These are phyloP conservation scores for Coniochaeta hoffmannii DNA, from an alignment of 2,329 filamentous ascomycete species.

Conservation along the genomic window DNA sequence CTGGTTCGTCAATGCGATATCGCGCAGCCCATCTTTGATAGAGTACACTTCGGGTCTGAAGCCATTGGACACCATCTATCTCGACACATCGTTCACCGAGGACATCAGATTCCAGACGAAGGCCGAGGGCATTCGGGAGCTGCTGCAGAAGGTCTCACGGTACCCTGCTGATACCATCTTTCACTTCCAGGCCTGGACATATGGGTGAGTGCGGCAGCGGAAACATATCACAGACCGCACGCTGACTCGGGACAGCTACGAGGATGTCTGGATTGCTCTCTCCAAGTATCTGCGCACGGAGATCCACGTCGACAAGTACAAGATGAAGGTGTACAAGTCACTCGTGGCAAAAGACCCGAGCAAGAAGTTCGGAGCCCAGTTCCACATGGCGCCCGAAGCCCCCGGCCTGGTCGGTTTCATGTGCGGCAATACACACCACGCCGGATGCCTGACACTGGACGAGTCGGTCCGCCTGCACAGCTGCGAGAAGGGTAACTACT, in stretches of 20 bases:
- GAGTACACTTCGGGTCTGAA: slow-evolving; percentile 64
- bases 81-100: slow-evolving; percentile 72
- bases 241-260: slow-evolving; percentile 46
- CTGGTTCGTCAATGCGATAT: slow-evolving; percentile 75
- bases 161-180: slow-evolving; percentile 74
- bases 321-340: slow-evolving; percentile 62
- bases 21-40: slow-evolving; percentile 63
- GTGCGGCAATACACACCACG: slow-evolving; percentile 62
- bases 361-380: slow-evolving; percentile 28
- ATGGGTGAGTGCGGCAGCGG: slow-evolving; percentile 40
- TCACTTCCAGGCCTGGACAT: slow-evolving; percentile 84
- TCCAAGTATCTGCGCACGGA: slow-evolving; percentile 53
- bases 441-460: slow-evolving; percentile 65
- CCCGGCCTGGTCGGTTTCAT: slow-evolving; percentile 65
- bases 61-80: slow-evolving; percentile 71
- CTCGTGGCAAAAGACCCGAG: slow-evolving; percentile 40
- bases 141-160: slow-evolving; percentile 57
- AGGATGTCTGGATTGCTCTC: slow-evolving; percentile 83
- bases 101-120: slow-evolving; percentile 50
- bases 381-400: slow-evolving; percentile 48
- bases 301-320: slow-evolving; percentile 81
- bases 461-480: slow-evolving; percentile 67
- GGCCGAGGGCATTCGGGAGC: slow-evolving; percentile 66
- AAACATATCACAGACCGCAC: neutral
- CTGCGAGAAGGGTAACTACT: slow-evolving; percentile 68